Conservation (phyloP, 345 rosid genomes). For the Balakata baccata region DNA sequence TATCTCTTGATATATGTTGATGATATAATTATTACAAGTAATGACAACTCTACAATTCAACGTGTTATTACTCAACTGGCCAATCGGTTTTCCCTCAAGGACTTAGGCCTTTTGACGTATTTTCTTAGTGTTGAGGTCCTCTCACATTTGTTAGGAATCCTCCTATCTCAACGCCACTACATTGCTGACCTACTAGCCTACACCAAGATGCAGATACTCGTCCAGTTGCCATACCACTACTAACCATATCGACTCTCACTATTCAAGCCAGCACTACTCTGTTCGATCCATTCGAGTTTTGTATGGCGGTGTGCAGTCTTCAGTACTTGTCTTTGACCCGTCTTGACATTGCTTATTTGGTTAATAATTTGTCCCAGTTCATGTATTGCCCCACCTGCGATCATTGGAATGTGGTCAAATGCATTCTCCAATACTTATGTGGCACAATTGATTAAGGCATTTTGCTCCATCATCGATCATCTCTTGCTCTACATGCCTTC, state of each 20-base stretch:
- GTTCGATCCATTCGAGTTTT: neutral
- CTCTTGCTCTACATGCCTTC: neutral
- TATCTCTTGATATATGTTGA: too few relatives aligned
- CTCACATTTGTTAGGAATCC: neutral
- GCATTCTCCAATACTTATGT: neutral
- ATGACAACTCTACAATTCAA: neutral
- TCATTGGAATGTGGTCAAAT: neutral
- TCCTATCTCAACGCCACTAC: neutral
- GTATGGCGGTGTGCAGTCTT: neutral
- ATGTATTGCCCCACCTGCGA: neutral
- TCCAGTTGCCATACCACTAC: neutral
- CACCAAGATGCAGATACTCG: neutral
- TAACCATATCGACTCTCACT: neutral
- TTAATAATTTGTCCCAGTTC: constrained; percentile 4
- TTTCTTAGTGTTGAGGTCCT: neutral
- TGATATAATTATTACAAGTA: neutral
- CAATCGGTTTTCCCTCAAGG: neutral
- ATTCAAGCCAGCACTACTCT: neutral
- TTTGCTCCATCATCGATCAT: neutral
- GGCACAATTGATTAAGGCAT: neutral
- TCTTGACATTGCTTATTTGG: neutral
- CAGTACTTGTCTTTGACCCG: neutral
- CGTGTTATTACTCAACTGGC: neutral
- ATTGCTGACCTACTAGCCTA: neutral
- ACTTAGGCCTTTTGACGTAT: neutral